phyloP scores from a whole-genome alignment of 192 early-diverging fungal genomes.

The Mortierella antarctica region DNA sequence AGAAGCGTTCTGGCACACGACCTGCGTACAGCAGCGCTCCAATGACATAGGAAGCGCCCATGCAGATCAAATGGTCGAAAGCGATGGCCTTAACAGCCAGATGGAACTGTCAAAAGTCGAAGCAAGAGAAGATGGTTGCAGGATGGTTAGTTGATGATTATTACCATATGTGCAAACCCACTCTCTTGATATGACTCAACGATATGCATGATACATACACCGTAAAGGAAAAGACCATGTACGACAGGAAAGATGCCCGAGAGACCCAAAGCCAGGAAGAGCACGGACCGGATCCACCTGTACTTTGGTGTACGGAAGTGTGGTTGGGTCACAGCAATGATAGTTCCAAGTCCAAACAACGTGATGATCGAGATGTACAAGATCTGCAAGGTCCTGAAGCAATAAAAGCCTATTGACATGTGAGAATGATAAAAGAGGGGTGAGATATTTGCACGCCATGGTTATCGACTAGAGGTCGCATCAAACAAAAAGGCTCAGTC shows the following conservation, averaged over 20 bases:
- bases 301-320: slow-evolving; percentile 80
- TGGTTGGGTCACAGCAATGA: slow-evolving; percentile 67
- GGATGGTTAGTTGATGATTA: background rate
- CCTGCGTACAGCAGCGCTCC: slow-evolving; percentile 91
- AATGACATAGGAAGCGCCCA: slow-evolving; percentile 82
- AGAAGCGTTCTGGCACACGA: slow-evolving; percentile 86
- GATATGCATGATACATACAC: slow-evolving; percentile 56
- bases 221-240: slow-evolving; percentile 74
- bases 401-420: slow-evolving; percentile 55
- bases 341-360: slow-evolving; percentile 71
- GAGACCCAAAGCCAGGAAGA: slow-evolving; percentile 86
- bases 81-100: slow-evolving; percentile 66
- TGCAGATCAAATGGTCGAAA: slow-evolving; percentile 70
- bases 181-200: background rate
- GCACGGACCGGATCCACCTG: slow-evolving; percentile 78
- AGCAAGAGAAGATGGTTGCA: background rate
- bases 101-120: slow-evolving; percentile 12
- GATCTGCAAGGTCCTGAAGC: slow-evolving; percentile 53
- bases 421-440: background rate
- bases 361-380: slow-evolving; percentile 70
- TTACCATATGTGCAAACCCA: background rate
- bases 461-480: background rate
- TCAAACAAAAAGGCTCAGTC: background rate
- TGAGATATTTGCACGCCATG: background rate
- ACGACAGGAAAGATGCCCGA: slow-evolving; percentile 77